These are phyloP conservation scores for Elsinoe fawcettii DNA, from an alignment of 2,329 filamentous ascomycete genomes.

Conservation along the genomic window DNA sequence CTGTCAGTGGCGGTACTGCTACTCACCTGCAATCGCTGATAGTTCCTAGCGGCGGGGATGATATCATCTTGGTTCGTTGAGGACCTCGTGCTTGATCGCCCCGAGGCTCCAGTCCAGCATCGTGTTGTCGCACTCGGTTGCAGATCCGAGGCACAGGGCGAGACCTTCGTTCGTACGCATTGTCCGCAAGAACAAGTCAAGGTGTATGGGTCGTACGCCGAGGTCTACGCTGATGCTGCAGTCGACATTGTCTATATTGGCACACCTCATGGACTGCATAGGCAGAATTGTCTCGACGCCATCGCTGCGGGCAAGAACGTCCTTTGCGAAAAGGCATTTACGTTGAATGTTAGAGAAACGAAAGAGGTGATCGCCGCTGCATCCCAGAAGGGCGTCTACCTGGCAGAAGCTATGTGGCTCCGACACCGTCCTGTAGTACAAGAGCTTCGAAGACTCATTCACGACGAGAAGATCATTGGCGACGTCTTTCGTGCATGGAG, in stretches of 20 bases:
- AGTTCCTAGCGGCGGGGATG: slow-evolving; percentile 47
- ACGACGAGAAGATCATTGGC: slow-evolving; percentile 36
- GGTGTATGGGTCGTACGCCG: slow-evolving; percentile 35
- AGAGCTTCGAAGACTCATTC: slow-evolving; percentile 31
- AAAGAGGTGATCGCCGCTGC: slow-evolving; percentile 36
- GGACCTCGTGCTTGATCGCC: slow-evolving; percentile 3
- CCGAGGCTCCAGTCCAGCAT: neutral
- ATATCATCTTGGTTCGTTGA: slow-evolving; percentile 5
- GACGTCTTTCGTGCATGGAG: slow-evolving; percentile 34
- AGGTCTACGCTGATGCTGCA: slow-evolving; percentile 35
- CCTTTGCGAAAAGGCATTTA: slow-evolving; percentile 42
- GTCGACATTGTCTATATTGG: slow-evolving; percentile 44
- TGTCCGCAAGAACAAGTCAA: slow-evolving; percentile 21
- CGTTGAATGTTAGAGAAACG: slow-evolving; percentile 36
- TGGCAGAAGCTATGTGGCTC: slow-evolving; percentile 44
- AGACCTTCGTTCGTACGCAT: neutral
- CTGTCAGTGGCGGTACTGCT: neutral
- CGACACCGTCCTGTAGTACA: slow-evolving; percentile 36
- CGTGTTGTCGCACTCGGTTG: neutral
- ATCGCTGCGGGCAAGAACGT: slow-evolving; percentile 39
- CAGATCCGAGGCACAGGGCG: neutral
- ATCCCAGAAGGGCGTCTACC: slow-evolving; percentile 34
- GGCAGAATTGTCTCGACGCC: slow-evolving; percentile 37
- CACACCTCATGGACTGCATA: slow-evolving; percentile 40
- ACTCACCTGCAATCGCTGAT: neutral